Base-by-base conservation (phyloP, 1,284 basidiomycete genomes). In the Phellinidium pouzarii region DNA sequence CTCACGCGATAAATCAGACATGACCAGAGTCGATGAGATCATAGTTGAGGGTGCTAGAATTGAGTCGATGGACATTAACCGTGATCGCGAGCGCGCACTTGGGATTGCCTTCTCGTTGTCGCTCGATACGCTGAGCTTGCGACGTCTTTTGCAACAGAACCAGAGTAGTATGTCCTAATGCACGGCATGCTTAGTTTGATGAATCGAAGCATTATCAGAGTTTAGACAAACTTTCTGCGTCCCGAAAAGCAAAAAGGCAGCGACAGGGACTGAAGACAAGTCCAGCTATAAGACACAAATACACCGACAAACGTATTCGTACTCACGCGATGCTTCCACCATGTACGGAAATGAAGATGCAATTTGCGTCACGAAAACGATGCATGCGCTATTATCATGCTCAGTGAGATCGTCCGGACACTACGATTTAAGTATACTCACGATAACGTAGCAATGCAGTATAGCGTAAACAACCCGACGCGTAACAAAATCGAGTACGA, bases 291-390 rank as follows among this genome's bases (percentile, higher is more conserved):
- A 44, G 17, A 50, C 22, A n/a, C n/a, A n/a, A 42, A 60, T 19
- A 42, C 12, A n/a, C 3, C 9, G 17, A 26, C 29, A 12, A 41
- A 46, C 34, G 12, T 27, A 9, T 9, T 19, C 25, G 4, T 27
- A 65, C 75, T 63, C 54, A 81, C 78, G 59, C 20, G 72, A 67
- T 22, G 79, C 78, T 54, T 76, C 73, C 11, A 77, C 64, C 67
- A 82, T 71, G 59, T 74, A 77, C 5, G 73, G 68, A 59, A 74
- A 69, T 3, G 65, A 55, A 36, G 59, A 62, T 3, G 59, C 40
- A n/a, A 56, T 47, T 23, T 68, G 60, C 11, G 66, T 63, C 38
- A 77, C 56, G 60, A 74, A 75, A 20, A 71, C 61, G 43, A 78
- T 61, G 27, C 74, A 72, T 26, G 69, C 70, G 1, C 73, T 74